Percentiles rank a stretch among this genome's conserved stretches.
Evolutionary conservation across 805 yeast genomes (phyloP).

Genomic region (Nakazawaea ishiwadae): DNA sequence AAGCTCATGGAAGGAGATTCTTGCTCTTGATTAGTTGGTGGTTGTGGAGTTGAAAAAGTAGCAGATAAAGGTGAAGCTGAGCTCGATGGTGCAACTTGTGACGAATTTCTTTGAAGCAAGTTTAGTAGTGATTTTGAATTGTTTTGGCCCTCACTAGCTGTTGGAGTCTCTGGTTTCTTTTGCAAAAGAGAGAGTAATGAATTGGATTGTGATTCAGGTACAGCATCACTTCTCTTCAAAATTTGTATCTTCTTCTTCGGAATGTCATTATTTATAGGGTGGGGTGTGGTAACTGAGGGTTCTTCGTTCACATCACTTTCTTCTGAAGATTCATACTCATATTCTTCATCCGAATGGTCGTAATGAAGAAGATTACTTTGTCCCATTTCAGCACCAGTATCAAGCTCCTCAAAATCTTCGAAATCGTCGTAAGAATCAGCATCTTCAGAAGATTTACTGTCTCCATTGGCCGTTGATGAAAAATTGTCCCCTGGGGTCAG

Average conservation of each 20-base stretch:
- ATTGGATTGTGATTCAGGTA: not conserved
- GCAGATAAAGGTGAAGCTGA: not conserved
- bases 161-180: not conserved
- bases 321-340: constrained; percentile 2
- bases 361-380: constrained; percentile 1
- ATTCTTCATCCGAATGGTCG: constrained; percentile 7
- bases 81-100: no score
- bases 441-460: not conserved
- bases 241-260: constrained; percentile 3
- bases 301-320: not conserved
- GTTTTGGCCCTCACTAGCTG: not conserved
- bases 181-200: not conserved
- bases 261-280: not conserved
- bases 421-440: constrained; percentile 2
- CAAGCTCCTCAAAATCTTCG: constrained; percentile 10
- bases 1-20: constrained; percentile 2
- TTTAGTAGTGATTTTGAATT: not conserved
- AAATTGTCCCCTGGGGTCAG: not conserved
- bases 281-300: no score
- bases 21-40: not conserved
- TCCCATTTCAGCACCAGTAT: not conserved
- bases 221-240: constrained; percentile 3
- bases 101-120: not conserved
- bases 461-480: not conserved
- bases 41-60: no score